Conservation (phyloP, 148 eudicot species). For the Bassia scoparia region DNA sequence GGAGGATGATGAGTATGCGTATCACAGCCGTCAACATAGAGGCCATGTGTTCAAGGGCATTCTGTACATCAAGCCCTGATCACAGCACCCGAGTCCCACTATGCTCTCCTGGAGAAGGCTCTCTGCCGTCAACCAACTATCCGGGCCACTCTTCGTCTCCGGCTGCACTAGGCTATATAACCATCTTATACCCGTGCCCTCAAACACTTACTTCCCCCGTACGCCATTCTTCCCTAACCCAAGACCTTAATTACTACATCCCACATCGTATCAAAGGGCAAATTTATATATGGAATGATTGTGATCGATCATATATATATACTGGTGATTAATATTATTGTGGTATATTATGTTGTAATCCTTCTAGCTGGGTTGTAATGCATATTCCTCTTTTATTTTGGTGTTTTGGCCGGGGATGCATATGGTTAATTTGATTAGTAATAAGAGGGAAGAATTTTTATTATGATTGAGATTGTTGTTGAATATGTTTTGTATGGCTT, state of each 20-base stretch:
- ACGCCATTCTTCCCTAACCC: slow-evolving; percentile 80
- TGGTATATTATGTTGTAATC: too few species aligned
- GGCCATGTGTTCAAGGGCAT: slow-evolving; percentile 84
- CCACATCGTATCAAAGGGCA: not conserved
- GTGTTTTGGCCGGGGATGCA: too few species aligned
- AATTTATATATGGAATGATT: not conserved
- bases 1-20: slow-evolving; percentile 70
- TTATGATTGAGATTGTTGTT: too few species aligned
- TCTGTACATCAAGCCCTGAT: slow-evolving; percentile 66
- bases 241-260: slow-evolving; percentile 41
- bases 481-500: too few species aligned
- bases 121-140: slow-evolving; percentile 39
- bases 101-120: slow-evolving; percentile 35
- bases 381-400: too few species aligned
- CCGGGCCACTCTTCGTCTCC: slow-evolving; percentile 19
- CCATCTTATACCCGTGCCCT: slow-evolving; percentile 49
- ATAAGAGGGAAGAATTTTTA: too few species aligned
- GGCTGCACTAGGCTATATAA: slow-evolving; percentile 31
- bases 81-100: not conserved
- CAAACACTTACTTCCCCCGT: slow-evolving; percentile 60
- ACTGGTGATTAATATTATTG: too few species aligned
- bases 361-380: too few species aligned
- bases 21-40: slow-evolving; percentile 74
- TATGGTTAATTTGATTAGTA: too few species aligned
- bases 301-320: too few species aligned